Conservation (phyloP, 805 yeast genomes). For the Vanderwaltozyma yarrowii region DNA sequence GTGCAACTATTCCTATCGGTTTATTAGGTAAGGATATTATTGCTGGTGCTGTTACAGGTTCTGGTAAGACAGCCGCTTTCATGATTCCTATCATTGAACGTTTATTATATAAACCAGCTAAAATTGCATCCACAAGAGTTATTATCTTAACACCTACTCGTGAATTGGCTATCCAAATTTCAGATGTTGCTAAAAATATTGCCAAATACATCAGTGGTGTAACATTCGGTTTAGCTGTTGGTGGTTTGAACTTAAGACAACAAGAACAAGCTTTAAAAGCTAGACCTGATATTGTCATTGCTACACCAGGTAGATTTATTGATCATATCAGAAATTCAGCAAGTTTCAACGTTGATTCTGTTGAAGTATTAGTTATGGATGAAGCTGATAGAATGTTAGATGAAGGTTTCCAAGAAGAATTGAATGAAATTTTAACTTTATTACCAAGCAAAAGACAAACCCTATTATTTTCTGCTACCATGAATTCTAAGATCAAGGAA, state of each 20-base stretch:
- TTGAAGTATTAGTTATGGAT: conserved; percentile 87
- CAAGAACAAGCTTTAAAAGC: conserved; percentile 90
- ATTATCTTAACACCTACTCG: conserved; percentile 91
- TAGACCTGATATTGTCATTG: conserved; percentile 93
- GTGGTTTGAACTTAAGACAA: conserved; percentile 90
- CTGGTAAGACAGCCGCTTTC: conserved; percentile 98
- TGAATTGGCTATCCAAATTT: conserved; percentile 93
- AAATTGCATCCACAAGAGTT: conserved; percentile 81
- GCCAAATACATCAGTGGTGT: conserved; percentile 67
- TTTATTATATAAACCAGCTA: conserved; percentile 76
- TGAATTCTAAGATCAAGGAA: conserved; percentile 87
- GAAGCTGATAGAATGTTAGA: conserved; percentile 99
- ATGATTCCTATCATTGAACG: conserved; percentile 94
- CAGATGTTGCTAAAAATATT: conserved; percentile 83
- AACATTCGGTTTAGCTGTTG: conserved; percentile 92
- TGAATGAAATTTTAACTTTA: conserved; percentile 78
- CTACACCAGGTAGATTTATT: conserved; percentile 97
- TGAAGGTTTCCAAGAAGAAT: conserved; percentile 95
- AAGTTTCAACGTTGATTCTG: conserved; percentile 79
- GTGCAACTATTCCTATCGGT: conserved; percentile 89
- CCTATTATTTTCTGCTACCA: conserved; percentile 90
- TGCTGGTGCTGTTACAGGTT: conserved; percentile 99
- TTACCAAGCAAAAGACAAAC: conserved; percentile 92
- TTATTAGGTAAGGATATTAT: conserved; percentile 90
- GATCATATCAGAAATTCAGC: conserved; percentile 96